Conservation (phyloP, 148 eudicot genomes). For the Spergularia marina region DNA sequence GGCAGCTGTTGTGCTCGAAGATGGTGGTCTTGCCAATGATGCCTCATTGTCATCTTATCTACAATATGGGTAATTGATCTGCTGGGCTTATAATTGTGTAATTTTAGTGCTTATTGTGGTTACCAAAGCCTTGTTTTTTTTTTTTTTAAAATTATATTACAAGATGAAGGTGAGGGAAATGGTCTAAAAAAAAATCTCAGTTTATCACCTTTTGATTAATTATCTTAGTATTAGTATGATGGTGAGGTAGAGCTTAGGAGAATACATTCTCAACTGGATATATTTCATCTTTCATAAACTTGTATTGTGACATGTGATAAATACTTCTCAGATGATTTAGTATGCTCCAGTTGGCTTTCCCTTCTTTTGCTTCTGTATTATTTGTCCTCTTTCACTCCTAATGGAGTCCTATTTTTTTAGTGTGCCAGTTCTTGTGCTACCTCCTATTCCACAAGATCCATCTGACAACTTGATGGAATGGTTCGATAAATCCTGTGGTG, state of each 20-base stretch:
- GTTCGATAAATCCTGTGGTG: conserved; percentile 59
- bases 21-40: conserved; percentile 73
- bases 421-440: conserved; percentile 83
- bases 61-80: conserved; percentile 53
- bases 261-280: background rate
- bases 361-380: background rate
- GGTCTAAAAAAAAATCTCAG: too few species aligned
- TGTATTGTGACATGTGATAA: too few species aligned
- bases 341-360: background rate
- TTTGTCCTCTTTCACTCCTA: background rate
- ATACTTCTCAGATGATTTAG: too few species aligned
- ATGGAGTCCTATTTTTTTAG: conserved; percentile 38
- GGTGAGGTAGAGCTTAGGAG: background rate
- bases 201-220: too few species aligned
- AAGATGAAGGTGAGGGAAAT: too few species aligned
- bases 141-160: too few species aligned
- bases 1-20: conserved; percentile 77
- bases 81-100: background rate
- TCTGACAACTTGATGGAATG: conserved; percentile 76
- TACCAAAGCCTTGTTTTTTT: too few species aligned
- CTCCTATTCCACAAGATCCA: conserved; percentile 76
- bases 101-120: background rate
- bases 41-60: conserved; percentile 62
- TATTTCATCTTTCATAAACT: too few species aligned
- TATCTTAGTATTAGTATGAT: too few species aligned